phyloP scores from a whole-genome alignment of 176 grass and related monocot genomes.

The Bonia amplexicaulis region DNA sequence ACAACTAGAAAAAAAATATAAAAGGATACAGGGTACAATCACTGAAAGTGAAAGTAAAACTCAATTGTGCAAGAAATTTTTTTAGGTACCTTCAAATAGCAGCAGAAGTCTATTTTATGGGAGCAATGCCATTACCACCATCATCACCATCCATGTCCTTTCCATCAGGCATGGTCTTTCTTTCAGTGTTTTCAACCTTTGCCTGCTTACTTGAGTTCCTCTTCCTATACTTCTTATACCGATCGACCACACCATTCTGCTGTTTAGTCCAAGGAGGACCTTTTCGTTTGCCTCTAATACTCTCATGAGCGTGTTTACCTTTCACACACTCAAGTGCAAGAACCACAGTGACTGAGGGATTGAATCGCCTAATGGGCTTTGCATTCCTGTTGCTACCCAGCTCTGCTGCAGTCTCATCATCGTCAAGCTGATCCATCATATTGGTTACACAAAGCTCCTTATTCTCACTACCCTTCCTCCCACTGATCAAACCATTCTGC shows the following conservation, averaged over 20 bases:
- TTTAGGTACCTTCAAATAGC: slow-evolving; percentile 3
- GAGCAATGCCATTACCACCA: not conserved
- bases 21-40: not conserved
- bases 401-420: not conserved
- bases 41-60: not conserved
- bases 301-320: not conserved
- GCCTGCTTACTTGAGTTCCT: slow-evolving; percentile 29
- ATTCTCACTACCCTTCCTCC: not conserved
- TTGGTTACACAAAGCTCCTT: slow-evolving; percentile 42
- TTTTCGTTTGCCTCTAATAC: slow-evolving; percentile 25
- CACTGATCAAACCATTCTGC: not conserved
- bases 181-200: slow-evolving; percentile 11
- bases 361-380: not conserved
- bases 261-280: not conserved
- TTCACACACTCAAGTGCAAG: slow-evolving; percentile 30
- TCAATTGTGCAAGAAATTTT: not conserved
- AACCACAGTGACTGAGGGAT: slow-evolving; percentile 23
- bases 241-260: slow-evolving; percentile 21
- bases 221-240: slow-evolving; percentile 50
- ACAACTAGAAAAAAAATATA: not conserved
- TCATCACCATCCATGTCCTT: slow-evolving; percentile 14
- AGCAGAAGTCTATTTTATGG: slow-evolving; percentile 26
- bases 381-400: not conserved
- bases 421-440: slow-evolving; percentile 46
- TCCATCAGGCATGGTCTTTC: not conserved